Percentiles rank a stretch among this genome's conserved stretches.
Conservation (phyloP, 164 flowering plant genomes). For the Magnolia officinalis region DNA sequence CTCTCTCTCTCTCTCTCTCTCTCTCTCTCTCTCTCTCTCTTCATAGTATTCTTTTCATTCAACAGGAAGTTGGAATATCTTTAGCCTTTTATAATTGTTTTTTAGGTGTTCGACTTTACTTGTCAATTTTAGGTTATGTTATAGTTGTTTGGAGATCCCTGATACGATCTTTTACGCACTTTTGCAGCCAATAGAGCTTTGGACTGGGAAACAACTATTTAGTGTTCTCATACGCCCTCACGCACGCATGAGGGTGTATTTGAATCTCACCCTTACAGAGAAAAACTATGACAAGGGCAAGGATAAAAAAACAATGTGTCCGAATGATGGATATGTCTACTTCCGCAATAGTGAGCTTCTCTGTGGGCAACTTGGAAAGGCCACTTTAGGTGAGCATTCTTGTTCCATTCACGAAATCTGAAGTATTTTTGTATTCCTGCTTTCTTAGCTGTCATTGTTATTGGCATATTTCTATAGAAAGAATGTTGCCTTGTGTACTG, state of each 20-base stretch:
- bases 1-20: too few relatives aligned
- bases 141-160: background rate
- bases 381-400: conserved; percentile 65
- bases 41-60: background rate
- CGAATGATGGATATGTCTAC: conserved; percentile 90
- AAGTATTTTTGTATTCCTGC: background rate
- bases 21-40: background rate
- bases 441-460: too few relatives aligned
- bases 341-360: conserved; percentile 90
- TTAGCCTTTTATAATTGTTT: background rate
- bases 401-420: background rate
- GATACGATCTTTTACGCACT: background rate
- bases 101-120: background rate
- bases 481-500: background rate
- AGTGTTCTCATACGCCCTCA: conserved; percentile 75
- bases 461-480: background rate
- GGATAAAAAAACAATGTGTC: conserved; percentile 69
- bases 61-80: background rate
- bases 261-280: conserved; percentile 74
- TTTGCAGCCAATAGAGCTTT: conserved; percentile 89
- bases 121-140: background rate
- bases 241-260: conserved; percentile 67
- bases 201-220: conserved; percentile 96
- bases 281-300: conserved; percentile 48
- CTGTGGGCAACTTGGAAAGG: conserved; percentile 92